Evolutionary conservation across 2,329 filamentous ascomycete species (phyloP), one percentile per base, ranked within the genome.

Genomic region (Penicillium sclerotiorum): DNA sequence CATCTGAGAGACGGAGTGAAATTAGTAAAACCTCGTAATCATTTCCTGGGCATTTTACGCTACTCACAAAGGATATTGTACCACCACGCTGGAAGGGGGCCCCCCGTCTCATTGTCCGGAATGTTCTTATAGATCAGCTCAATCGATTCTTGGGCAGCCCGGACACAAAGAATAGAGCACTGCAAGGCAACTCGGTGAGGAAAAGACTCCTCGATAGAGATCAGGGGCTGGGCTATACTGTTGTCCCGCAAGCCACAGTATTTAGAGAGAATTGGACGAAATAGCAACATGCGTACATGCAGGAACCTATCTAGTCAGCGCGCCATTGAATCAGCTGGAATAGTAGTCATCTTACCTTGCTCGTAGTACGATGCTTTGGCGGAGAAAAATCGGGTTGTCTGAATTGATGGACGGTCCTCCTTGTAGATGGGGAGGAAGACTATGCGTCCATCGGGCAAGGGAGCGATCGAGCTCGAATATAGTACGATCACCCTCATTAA

Each of bases 131-230:
- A 52, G 9, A 71, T 68, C 8, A 67, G 43, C 22, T 65, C 55
- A 20, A 71, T 69, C 1, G 64, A 57, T 48, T 69, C 66, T 25
- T 65, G 66, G 0, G 68, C 67, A 0, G 62, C 60, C 28, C 63
- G 66, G 35, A 72, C 63, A 44, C 68, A 72, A 8, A 71, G 63
- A n/a, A 64, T 55, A 2, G 69, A 68, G 55, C 68, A 71, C 28
- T 69, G 66, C 3, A 65, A 48, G 1, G 66, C 65, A n/a, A 69
- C 60, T 8, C 62, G 60, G 11, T 63, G 61, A n/a, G 64, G 63
- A 5, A 69, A 63, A 0, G 63, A 67, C 25, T 67, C 61, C 15
- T 53, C 44, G 6, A 61, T 50, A 7, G 60, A 54, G 8, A 63
- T 57, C 1, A 62, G 40, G 0, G 59, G 59, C 35, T 62, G 55